A percentile compares a stretch with the other conserved stretches of the same genome.
These are phyloP conservation scores for Rhizophagus clarus DNA, from an alignment of 192 early-diverging fungal genomes.

Conservation along the genomic window DNA sequence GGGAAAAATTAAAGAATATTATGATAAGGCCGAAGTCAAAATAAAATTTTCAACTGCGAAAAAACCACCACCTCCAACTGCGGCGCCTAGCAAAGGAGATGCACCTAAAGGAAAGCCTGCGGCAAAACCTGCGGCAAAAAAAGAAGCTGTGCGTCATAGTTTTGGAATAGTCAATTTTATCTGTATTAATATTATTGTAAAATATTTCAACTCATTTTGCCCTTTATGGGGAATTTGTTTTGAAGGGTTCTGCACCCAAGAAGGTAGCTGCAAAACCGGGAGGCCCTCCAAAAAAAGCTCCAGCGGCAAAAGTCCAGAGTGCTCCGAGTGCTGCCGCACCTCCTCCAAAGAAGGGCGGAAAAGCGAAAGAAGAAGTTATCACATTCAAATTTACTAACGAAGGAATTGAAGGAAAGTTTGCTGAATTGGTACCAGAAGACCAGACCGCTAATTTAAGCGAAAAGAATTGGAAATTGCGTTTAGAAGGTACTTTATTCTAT, in stretches of 20 bases:
- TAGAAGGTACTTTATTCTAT: conserved; percentile 58
- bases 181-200: neutral
- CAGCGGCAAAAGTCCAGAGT: neutral
- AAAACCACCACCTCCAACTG: conserved; percentile 38
- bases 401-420: conserved; percentile 66
- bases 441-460: conserved; percentile 67
- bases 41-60: conserved; percentile 58
- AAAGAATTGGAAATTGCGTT: conserved; percentile 84
- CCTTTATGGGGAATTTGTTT: neutral
- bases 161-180: neutral
- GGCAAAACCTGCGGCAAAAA: neutral
- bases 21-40: conserved; percentile 83
- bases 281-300: conserved; percentile 29
- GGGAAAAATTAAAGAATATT: conserved; percentile 86
- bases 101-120: conserved; percentile 15
- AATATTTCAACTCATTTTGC: conserved; percentile 3
- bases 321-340: conserved; percentile 41
- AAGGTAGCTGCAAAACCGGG: conserved; percentile 35
- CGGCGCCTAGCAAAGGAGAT: neutral
- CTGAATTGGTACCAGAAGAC: conserved; percentile 60
- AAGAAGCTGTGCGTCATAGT: conserved; percentile 13
- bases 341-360: conserved; percentile 42
- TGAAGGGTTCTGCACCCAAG: conserved; percentile 30
- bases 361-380: conserved; percentile 57
- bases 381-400: conserved; percentile 74